Evolutionary conservation across 768 basidiomycete species (phyloP).

Genomic region (Crucibulum laeve): DNA sequence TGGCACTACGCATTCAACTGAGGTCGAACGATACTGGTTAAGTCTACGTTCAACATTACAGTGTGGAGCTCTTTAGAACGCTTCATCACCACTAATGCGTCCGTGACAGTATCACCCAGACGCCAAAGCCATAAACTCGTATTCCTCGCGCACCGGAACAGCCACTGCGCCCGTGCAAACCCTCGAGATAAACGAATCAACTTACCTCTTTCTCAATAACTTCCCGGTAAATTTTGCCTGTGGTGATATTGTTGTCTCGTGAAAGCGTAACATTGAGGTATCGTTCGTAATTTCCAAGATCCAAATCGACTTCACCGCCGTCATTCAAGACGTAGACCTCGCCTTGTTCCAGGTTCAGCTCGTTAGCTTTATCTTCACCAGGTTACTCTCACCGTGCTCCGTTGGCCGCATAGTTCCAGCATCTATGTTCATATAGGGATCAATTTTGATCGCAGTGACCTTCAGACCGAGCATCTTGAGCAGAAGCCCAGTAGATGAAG

Average conservation of each 20-base stretch:
- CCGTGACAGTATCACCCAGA: too few species aligned
- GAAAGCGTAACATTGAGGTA: constrained; percentile 94
- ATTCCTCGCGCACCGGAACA: too few species aligned
- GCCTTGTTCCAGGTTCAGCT: constrained; percentile 39
- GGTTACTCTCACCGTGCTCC: constrained; percentile 76
- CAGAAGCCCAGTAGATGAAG: constrained; percentile 93
- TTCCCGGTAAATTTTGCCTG: constrained; percentile 94
- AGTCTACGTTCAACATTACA: too few species aligned
- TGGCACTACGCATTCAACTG: too few species aligned
- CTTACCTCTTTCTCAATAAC: constrained; percentile 96
- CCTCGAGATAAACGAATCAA: constrained; percentile 6
- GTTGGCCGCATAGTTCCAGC: constrained; percentile 98
- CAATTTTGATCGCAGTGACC: constrained; percentile 99
- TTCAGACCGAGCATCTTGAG: constrained; percentile 94
- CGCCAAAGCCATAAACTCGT: too few species aligned
- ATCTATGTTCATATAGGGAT: constrained; percentile 99
- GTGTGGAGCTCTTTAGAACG: too few species aligned
- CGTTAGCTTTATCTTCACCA: constrained; percentile 5
- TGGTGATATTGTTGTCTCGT: constrained; percentile 96
- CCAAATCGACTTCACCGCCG: constrained; percentile 96
- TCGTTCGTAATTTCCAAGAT: constrained; percentile 97
- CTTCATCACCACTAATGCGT: too few species aligned
- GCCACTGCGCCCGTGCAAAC: background rate
- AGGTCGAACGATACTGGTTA: too few species aligned
- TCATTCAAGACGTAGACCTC: constrained; percentile 99